These are phyloP conservation scores for Mycena indigotica DNA, from an alignment of 768 basidiomycete species.

Conservation along the genomic window DNA sequence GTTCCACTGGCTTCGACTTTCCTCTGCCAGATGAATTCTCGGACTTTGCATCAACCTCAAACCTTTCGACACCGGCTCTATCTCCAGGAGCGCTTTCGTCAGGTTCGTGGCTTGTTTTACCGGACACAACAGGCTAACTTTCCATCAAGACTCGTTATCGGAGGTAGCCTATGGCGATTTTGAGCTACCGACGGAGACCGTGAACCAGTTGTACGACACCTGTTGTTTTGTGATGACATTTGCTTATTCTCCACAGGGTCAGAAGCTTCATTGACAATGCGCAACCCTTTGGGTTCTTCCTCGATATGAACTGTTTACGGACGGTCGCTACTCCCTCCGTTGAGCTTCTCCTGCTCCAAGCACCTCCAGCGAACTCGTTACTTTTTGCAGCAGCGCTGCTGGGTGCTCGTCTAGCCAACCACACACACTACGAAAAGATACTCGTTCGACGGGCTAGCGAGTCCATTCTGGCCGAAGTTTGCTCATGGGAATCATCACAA, in stretches of 20 bases:
- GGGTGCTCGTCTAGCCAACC: neutral
- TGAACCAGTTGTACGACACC: neutral
- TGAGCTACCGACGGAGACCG: neutral
- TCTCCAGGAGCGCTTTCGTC: neutral
- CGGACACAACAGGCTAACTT: neutral
- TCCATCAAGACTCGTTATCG: neutral
- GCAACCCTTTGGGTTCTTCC: neutral
- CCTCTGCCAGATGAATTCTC: neutral
- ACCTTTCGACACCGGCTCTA: neutral
- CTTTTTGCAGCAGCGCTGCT: neutral
- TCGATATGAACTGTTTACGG: neutral
- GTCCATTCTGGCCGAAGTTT: neutral
- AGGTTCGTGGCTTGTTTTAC: neutral
- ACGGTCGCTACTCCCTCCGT: neutral
- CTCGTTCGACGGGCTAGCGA: neutral
- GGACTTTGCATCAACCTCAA: neutral
- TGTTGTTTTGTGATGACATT: too few relatives aligned
- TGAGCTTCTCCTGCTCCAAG: neutral
- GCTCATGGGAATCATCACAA: neutral
- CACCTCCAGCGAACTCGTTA: neutral
- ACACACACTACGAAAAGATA: neutral
- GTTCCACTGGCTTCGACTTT: neutral
- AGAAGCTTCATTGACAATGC: neutral
- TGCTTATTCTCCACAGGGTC: too few relatives aligned
- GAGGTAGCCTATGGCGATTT: neutral